These are phyloP conservation scores for Ensete glaucum DNA, from an alignment of 176 grass and related monocot genomes.

Conservation along the genomic window DNA sequence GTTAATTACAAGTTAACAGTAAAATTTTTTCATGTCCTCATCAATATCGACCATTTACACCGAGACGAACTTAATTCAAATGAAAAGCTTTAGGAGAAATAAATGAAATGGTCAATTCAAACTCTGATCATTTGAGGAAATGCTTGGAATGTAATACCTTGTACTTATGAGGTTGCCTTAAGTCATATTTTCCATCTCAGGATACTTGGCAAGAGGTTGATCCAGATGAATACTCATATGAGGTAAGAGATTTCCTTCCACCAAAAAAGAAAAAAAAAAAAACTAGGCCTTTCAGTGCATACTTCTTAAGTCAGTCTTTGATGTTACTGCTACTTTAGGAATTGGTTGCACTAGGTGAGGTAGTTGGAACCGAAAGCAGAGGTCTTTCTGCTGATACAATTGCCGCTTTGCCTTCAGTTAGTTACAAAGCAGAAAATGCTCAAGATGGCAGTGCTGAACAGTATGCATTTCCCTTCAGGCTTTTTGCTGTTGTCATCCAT, in stretches of 20 bases:
- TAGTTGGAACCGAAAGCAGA: constrained; percentile 81
- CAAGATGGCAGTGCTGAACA: constrained; percentile 80
- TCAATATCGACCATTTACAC: too few relatives aligned
- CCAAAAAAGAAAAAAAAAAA: neutral
- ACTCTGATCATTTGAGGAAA: too few relatives aligned
- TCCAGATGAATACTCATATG: constrained; percentile 90
- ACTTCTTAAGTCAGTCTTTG: constrained; percentile 21
- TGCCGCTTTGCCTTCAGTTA: constrained; percentile 83
- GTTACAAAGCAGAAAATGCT: constrained; percentile 53
- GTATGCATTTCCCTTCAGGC: constrained; percentile 51
- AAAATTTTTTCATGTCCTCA: too few relatives aligned
- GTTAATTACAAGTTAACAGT: too few relatives aligned
- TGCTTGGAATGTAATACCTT: too few relatives aligned
- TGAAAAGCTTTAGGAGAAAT: too few relatives aligned
- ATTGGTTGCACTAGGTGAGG: constrained; percentile 78
- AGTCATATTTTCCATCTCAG: constrained; percentile 23
- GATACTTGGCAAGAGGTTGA: constrained; percentile 96
- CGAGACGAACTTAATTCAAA: too few relatives aligned
- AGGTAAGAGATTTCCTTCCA: constrained; percentile 37
- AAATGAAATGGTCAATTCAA: too few relatives aligned
- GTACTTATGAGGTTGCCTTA: too few relatives aligned
- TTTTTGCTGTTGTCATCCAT: constrained; percentile 9
- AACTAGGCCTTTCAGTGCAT: neutral
- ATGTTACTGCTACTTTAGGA: constrained; percentile 41
- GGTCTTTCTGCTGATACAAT: constrained; percentile 76